phyloP scores from a whole-genome alignment of 2,329 filamentous ascomycete species.

The Aspergillus sojae region DNA sequence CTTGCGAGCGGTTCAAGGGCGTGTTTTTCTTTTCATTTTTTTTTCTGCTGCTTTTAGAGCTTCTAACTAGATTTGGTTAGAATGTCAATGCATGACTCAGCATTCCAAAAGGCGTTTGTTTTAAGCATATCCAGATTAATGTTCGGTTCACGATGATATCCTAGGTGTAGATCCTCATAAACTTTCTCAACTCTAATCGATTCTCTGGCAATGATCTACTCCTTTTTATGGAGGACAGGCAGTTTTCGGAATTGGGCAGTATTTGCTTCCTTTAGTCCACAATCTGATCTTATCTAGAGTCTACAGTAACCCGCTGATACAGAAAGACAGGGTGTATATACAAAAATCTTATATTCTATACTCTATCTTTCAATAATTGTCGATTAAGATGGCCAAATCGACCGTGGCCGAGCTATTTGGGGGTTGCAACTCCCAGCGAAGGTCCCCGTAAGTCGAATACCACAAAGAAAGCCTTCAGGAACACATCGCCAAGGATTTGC shows the following conservation, averaged over 20 bases:
- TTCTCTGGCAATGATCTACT: neutral
- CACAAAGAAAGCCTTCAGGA: constrained; percentile 63
- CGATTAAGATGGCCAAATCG: neutral
- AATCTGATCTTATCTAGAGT: neutral
- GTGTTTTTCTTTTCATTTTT: neutral
- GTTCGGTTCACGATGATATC: no score
- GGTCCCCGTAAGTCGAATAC: constrained; percentile 58
- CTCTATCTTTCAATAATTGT: neutral
- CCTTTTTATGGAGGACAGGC: neutral
- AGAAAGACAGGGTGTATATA: no score
- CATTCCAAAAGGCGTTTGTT: neutral
- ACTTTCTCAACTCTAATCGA: neutral
- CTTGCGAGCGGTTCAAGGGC: constrained; percentile 2
- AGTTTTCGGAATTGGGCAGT: neutral
- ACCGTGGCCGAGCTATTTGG: constrained; percentile 18
- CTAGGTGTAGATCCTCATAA: neutral
- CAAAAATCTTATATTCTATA: neutral
- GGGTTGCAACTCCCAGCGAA: constrained; percentile 55
- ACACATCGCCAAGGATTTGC: constrained; percentile 62
- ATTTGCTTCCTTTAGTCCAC: neutral
- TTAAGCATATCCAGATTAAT: neutral
- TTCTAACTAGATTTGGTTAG: neutral
- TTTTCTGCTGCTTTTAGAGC: neutral
- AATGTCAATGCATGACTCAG: neutral
- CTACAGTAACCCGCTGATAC: neutral